Evolutionary conservation across 768 basidiomycete genomes (phyloP).

Genomic region (Clitopilus hobsonii): DNA sequence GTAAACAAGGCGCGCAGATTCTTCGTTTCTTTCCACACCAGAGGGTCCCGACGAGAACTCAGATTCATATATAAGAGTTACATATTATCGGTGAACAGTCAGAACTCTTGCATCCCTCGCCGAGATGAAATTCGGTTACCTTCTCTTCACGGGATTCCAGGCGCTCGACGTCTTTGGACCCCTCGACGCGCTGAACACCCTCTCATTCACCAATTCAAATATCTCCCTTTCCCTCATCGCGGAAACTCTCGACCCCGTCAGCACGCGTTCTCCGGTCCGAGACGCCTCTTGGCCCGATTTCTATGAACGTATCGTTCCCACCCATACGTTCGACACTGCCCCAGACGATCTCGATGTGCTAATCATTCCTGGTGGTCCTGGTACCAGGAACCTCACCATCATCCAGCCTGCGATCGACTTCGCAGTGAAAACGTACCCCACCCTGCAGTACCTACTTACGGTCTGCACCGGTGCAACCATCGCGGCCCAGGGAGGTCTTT

Average conservation of each 20-base stretch:
- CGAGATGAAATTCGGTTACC: slow-evolving; percentile 22
- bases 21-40: too few relatives aligned
- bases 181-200: slow-evolving; percentile 25
- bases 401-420: slow-evolving; percentile 24
- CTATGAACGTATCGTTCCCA: slow-evolving; percentile 23
- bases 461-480: slow-evolving; percentile 39
- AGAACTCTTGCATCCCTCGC: too few relatives aligned
- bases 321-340: slow-evolving; percentile 30
- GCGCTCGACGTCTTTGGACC: slow-evolving; percentile 32
- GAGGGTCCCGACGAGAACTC: too few relatives aligned
- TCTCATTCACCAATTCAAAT: slow-evolving; percentile 15
- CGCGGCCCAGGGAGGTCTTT: slow-evolving; percentile 31
- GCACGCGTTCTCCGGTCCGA: not conserved
- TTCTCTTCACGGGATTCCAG: slow-evolving; percentile 27
- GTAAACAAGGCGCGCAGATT: too few relatives aligned
- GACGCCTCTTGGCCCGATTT: not conserved
- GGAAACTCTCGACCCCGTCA: not conserved
- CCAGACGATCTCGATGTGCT: slow-evolving; percentile 31
- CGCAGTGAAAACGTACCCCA: slow-evolving; percentile 26
- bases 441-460: slow-evolving; percentile 33
- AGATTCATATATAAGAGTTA: too few relatives aligned
- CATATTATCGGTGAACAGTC: too few relatives aligned
- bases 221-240: not conserved
- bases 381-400: slow-evolving; percentile 16
- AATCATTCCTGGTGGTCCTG: slow-evolving; percentile 25